phyloP scores from a whole-genome alignment of 2,329 filamentous ascomycete species.

The Hirsutella minnesotensis region DNA sequence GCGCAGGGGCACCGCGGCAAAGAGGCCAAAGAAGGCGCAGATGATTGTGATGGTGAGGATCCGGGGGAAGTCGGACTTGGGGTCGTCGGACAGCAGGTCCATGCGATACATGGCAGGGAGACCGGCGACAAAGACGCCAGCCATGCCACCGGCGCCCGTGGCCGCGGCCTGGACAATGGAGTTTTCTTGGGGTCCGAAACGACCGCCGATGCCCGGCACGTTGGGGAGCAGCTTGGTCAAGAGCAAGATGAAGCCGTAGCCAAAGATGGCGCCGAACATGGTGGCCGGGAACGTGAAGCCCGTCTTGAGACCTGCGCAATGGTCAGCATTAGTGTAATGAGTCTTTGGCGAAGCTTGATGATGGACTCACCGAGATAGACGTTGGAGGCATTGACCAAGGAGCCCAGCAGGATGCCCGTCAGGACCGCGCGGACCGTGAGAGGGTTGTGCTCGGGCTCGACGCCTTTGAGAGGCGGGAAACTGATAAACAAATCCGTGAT shows the following conservation, averaged over 20 bases:
- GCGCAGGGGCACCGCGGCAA: constrained; percentile 49
- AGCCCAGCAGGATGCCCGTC: constrained; percentile 42
- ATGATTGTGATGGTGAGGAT: constrained; percentile 50
- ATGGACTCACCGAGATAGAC: constrained; percentile 41
- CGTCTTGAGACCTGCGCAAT: constrained; percentile 31
- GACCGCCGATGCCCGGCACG: constrained; percentile 39
- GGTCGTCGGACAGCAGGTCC: constrained; percentile 33
- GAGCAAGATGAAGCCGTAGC: constrained; percentile 44
- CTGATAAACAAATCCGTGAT: constrained; percentile 26
- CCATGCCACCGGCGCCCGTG: constrained; percentile 45
- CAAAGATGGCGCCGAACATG: constrained; percentile 44
- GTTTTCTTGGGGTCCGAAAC: constrained; percentile 50
- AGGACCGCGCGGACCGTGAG: constrained; percentile 44
- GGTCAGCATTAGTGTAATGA: too few species aligned
- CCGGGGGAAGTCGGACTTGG: constrained; percentile 41
- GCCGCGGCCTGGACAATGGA: constrained; percentile 49
- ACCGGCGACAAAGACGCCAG: constrained; percentile 45
- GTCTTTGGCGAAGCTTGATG: too few species aligned
- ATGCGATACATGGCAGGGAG: constrained; percentile 50
- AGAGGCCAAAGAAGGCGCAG: constrained; percentile 52
- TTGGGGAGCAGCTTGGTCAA: constrained; percentile 35
- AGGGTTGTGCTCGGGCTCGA: constrained; percentile 33
- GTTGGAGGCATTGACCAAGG: constrained; percentile 50
- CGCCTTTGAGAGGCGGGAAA: constrained; percentile 27
- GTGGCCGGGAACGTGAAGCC: constrained; percentile 37